Evolutionary conservation across 345 rosid species (phyloP), one percentile per base, ranked within the genome.

Genomic region (Garcia nutans): DNA sequence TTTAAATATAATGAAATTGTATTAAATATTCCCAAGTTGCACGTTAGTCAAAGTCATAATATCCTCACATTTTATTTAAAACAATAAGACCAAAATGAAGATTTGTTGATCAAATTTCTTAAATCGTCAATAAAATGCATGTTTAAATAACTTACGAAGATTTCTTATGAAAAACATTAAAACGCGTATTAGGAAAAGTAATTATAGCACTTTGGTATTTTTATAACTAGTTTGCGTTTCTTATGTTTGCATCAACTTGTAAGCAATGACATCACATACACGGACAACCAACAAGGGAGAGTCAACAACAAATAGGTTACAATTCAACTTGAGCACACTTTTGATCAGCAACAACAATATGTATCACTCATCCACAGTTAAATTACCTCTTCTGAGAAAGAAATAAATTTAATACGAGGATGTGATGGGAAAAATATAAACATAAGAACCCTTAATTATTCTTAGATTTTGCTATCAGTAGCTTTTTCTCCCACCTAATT

Each of bases 31-130:
- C 41, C 33, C 17, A 1, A 62, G 64, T 59, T 1, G 26, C 26
- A n/a, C n/a, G 13, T n/a, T 4, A 9, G 47, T 44, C 47, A 44
- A 44, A 44, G 47, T 44, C 49, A 45, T 45, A 1, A n/a, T n/a
- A n/a, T 45, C 12, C 49, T 45, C 49, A 45, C 1, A 10, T 22
- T 23, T 59, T 58, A 2, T n/a, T 5, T 19, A 58, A 8, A 59
- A 22, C 24, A 59, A 59, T 9, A 28, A 65, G 49, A 65, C 23
- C 49, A 65, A 37, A 65, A 65, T 20, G 41, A 67, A n/a, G 33
- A 45, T 67, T 67, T 67, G 70, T 50, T 67, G 54, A 67, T 67
- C 70, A 67, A 33, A 33, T 67, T 22, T n/a, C 54, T 44, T 22
- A 16, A 10, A 11, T 20, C 8, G n/a, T 47, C 50, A 44, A n/a